Base-by-base conservation (phyloP, 2,329 filamentous ascomycete species). In the Fusarium nelsonii region DNA sequence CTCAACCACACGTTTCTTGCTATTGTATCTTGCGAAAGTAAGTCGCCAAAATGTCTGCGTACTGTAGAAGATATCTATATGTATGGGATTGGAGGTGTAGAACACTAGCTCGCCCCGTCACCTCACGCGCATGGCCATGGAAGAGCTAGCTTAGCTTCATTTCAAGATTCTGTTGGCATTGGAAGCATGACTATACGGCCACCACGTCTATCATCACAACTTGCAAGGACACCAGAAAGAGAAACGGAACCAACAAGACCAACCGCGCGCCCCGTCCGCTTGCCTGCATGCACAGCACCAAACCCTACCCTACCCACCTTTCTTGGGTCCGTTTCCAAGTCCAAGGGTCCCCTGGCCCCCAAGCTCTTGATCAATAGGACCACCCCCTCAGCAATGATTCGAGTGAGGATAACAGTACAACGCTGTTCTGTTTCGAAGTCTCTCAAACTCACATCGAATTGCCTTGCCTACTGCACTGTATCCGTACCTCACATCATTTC, bases 211-310 rank as follows among this genome's bases (percentile, higher is more conserved):
- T 40, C 12, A 51, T 51, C 14, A 28, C 48, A 51, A 40, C 48
- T 50, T 37, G 48, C 48, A 51, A 28, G 48, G 48, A 40, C 48
- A 40, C 48, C 48, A 51, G 34, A 51, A 40, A 40, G 33, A 51
- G 48, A 51, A 51, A 51, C 48, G 44, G 30, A 52, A 40, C 54
- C 26, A 56, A 37, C 64, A 66, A 50, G 62, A 70, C 63, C 68
- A 70, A 70, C 68, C 67, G 68, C 68, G 68, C 68, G 66, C 66
- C 66, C 66, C 66, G 46, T 68, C 68, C 55, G 44, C 67, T 65
- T 55, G 68, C 63, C 51, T 54, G 44, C 66, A 48, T 36, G 40
- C 26, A n/a, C 43, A 51, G 48, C 48, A 51, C 48, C 23, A 23
- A 18, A 37, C 33, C 48, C 63, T 34, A 51, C 48, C 23, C 33